Conservation (phyloP, 768 basidiomycete species). For the Cubamyces sp. region DNA sequence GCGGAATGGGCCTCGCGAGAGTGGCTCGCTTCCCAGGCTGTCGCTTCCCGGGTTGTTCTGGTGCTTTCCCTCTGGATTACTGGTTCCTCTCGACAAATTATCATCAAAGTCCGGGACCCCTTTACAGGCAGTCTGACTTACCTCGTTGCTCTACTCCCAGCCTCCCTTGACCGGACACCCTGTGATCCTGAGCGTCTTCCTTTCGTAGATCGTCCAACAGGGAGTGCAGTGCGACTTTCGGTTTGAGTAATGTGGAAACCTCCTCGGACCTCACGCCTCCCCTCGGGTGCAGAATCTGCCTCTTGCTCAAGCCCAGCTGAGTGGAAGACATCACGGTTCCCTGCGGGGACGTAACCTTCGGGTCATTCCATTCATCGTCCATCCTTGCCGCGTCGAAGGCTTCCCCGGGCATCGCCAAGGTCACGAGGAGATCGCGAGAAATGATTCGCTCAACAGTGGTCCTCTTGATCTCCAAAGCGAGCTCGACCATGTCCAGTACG, state of each 20-base stretch:
- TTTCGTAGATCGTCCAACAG: conserved; percentile 3
- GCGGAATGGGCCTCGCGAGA: too few species aligned
- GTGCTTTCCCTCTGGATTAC: too few species aligned
- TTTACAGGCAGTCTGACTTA: too few species aligned
- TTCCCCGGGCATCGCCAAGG: not conserved
- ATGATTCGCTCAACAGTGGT: conserved; percentile 11
- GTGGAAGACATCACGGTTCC: conserved; percentile 8
- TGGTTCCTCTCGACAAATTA: too few species aligned
- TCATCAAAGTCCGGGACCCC: too few species aligned
- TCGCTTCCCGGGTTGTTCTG: too few species aligned
- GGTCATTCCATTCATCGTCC: conserved; percentile 18
- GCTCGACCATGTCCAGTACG: conserved; percentile 1
- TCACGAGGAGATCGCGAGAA: conserved; percentile 4
- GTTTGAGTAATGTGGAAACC: conserved; percentile 1
- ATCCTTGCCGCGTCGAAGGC: conserved; percentile 5
- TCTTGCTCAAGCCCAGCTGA: conserved; percentile 13
- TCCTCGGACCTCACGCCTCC: not conserved
- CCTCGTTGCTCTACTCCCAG: too few species aligned
- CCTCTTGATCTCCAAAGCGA: conserved; percentile 3
- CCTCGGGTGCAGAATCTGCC: too few species aligned
- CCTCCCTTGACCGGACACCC: too few species aligned
- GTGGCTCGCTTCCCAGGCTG: too few species aligned
- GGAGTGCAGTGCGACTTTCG: conserved; percentile 4
- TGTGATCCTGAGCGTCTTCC: not conserved
- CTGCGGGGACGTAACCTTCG: not conserved